A percentile compares a stretch with the other conserved stretches of the same genome.
These are phyloP conservation scores for Leucocoprinus birnbaumii DNA, from an alignment of 768 basidiomycete species.

Conservation along the genomic window DNA sequence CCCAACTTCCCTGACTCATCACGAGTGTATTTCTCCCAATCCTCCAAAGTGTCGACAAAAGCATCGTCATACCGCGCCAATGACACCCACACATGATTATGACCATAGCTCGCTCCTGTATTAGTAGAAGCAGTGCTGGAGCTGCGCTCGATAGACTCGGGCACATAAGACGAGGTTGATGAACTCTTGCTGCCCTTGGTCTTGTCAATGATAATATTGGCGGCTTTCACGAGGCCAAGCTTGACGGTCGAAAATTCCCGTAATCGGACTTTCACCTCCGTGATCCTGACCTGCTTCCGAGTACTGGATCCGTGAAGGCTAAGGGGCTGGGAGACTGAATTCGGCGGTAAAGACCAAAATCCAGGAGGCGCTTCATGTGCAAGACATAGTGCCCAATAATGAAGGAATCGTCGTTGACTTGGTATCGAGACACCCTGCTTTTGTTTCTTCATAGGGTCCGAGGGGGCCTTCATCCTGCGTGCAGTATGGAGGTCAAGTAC, in stretches of 20 bases:
- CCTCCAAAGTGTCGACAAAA: constrained; percentile 60
- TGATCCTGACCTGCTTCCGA: constrained; percentile 51
- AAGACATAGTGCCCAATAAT: constrained; percentile 74
- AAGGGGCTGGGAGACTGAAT: constrained; percentile 12
- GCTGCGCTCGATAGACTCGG: not conserved
- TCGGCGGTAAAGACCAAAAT: constrained; percentile 37
- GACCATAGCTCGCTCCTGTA: no score
- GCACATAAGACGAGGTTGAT: not conserved
- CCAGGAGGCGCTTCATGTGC: constrained; percentile 49
- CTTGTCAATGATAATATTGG: constrained; percentile 49
- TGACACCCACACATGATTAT: constrained; percentile 59
- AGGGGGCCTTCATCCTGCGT: constrained; percentile 58
- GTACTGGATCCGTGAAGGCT: not conserved
- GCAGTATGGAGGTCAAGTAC: constrained; percentile 70
- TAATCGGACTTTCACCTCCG: constrained; percentile 58
- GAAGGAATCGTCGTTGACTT: constrained; percentile 74
- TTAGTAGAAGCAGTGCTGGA: not conserved
- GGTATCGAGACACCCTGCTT: constrained; percentile 76
- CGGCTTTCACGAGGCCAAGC: constrained; percentile 51
- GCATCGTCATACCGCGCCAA: constrained; percentile 79
- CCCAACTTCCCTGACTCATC: constrained; percentile 33
- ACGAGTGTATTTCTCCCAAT: constrained; percentile 57
- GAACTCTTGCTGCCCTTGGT: constrained; percentile 21
- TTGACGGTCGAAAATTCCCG: constrained; percentile 50
- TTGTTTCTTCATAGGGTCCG: constrained; percentile 24